Evolutionary conservation across 345 rosid genomes (phyloP).

Genomic region (Nephelium lappaceum): DNA sequence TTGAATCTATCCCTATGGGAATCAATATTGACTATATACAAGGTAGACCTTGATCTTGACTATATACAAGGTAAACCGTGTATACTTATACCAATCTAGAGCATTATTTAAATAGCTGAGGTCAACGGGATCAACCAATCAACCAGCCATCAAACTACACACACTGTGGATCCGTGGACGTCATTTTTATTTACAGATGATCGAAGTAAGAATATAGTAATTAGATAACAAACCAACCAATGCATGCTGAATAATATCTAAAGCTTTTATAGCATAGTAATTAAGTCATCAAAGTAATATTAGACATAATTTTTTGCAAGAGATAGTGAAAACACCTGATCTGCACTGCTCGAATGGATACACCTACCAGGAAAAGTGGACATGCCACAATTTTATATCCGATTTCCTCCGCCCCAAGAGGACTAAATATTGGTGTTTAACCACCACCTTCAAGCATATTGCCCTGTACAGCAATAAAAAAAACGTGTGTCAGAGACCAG

Average conservation of each 20-base stretch:
- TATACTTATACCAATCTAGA: too few species aligned
- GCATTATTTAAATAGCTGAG: too few species aligned
- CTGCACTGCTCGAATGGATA: conserved; percentile 94
- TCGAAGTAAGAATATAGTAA: not conserved
- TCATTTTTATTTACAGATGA: not conserved
- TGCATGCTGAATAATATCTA: not conserved
- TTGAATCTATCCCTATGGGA: too few species aligned
- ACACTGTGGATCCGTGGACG: not conserved
- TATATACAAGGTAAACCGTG: too few species aligned
- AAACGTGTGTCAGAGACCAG: conserved; percentile 20
- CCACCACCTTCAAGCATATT: conserved; percentile 97
- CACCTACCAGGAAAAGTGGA: conserved; percentile 85
- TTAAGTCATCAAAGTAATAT: not conserved
- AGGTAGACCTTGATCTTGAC: too few species aligned
- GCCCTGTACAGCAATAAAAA: conserved; percentile 40
- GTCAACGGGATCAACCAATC: conserved; percentile 1
- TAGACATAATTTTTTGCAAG: not conserved
- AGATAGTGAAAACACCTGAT: conserved; percentile 33
- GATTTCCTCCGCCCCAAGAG: conserved; percentile 76
- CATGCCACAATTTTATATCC: conserved; percentile 87
- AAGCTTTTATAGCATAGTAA: not conserved
- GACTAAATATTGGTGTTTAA: conserved; percentile 69
- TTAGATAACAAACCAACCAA: not conserved
- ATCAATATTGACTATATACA: too few species aligned
- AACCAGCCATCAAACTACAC: not conserved